phyloP scores from a whole-genome alignment of 176 grass and related monocot species.

The Canna indica region DNA sequence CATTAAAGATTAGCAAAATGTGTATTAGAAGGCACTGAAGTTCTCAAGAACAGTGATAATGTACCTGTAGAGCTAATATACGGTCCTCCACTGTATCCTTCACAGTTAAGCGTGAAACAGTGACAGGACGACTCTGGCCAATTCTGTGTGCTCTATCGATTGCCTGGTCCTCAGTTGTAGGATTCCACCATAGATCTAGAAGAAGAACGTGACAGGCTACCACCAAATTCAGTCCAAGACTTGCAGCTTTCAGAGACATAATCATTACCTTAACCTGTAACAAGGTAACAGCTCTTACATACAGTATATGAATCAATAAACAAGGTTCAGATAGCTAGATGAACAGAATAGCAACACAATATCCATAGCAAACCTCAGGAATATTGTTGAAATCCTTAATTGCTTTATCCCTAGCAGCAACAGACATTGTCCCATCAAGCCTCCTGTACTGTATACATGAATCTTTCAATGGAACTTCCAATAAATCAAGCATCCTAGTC shows the following conservation, averaged over 20 bases:
- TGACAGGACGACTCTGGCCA: conserved; percentile 83
- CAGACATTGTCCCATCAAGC: conserved; percentile 96
- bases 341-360: background rate
- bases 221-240: conserved; percentile 96
- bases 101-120: conserved; percentile 82
- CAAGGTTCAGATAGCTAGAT: conserved; percentile 8
- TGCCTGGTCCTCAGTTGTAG: conserved; percentile 98
- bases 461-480: conserved; percentile 78
- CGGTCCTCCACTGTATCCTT: conserved; percentile 93
- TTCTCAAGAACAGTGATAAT: background rate
- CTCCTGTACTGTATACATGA: conserved; percentile 66
- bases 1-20: background rate
- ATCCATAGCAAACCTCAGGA: conserved; percentile 56
- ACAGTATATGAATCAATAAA: conserved; percentile 10
- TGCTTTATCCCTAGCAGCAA: conserved; percentile 82
- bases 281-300: conserved; percentile 9
- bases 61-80: conserved; percentile 92
- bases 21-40: background rate
- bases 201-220: conserved; percentile 90
- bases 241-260: conserved; percentile 97
- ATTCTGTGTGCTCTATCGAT: conserved; percentile 98
- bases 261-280: conserved; percentile 89
- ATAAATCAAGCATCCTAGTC: conserved; percentile 92
- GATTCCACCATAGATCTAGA: conserved; percentile 99
- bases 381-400: conserved; percentile 84